These are phyloP conservation scores for Aspergillus terreus DNA, from an alignment of 2,329 filamentous ascomycete genomes.

Conservation along the genomic window DNA sequence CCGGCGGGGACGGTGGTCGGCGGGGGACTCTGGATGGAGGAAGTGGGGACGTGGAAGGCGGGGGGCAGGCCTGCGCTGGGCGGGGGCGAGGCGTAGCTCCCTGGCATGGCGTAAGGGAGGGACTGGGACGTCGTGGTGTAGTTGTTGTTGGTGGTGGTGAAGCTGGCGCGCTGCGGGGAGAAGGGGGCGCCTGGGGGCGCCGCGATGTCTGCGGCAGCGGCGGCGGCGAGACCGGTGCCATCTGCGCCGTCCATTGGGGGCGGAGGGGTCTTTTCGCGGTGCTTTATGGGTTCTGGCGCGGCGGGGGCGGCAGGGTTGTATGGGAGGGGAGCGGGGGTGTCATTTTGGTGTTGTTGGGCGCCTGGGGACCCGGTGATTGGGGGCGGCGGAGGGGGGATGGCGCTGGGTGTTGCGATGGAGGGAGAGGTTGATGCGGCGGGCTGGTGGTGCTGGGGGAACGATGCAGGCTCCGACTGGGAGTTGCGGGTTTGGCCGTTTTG, in stretches of 20 bases:
- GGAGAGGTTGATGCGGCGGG: slow-evolving; percentile 16
- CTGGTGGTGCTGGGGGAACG: slow-evolving; percentile 1
- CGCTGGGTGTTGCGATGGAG: slow-evolving; percentile 15
- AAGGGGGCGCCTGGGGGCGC: slow-evolving; percentile 19
- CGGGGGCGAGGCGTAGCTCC: slow-evolving; percentile 33
- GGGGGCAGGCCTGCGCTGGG: slow-evolving; percentile 23
- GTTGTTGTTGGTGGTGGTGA: not conserved
- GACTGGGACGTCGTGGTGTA: slow-evolving; percentile 7
- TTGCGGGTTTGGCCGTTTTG: slow-evolving; percentile 42
- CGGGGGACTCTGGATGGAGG: slow-evolving; percentile 4
- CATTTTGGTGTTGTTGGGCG: slow-evolving; percentile 3
- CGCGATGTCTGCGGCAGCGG: slow-evolving; percentile 30
- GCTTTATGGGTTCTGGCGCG: slow-evolving; percentile 61
- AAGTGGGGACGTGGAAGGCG: slow-evolving; percentile 11
- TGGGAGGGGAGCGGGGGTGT: slow-evolving; percentile 47
- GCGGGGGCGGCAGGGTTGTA: slow-evolving; percentile 65
- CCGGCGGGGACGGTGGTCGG: slow-evolving; percentile 23
- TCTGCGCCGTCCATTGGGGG: slow-evolving; percentile 51
- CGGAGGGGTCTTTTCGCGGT: slow-evolving; percentile 65
- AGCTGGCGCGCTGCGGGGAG: slow-evolving; percentile 12
- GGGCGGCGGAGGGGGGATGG: slow-evolving; percentile 23
- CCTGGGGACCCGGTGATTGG: slow-evolving; percentile 14
- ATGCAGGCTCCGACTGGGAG: slow-evolving; percentile 28
- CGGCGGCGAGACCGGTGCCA: slow-evolving; percentile 44
- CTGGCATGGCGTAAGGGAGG: slow-evolving; percentile 20